These are phyloP conservation scores for Platanthera zijinensis DNA, from an alignment of 106 monocot genomes.

Conservation along the genomic window DNA sequence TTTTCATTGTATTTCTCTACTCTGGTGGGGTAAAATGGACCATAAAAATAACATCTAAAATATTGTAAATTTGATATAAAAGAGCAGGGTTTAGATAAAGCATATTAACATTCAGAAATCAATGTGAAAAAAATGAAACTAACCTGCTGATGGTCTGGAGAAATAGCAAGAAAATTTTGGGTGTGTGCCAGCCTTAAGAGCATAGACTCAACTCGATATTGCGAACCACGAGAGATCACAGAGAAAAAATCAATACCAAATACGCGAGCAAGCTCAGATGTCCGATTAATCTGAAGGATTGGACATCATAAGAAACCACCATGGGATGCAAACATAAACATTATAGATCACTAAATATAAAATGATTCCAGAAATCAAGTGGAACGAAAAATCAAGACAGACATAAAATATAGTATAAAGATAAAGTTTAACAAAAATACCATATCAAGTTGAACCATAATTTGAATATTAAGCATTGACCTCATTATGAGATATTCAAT, in stretches of 20 bases:
- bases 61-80: neutral
- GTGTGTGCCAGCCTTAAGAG: conserved; percentile 82
- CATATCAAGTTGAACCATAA: conserved; percentile 88
- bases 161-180: conserved; percentile 93
- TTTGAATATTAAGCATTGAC: conserved; percentile 64
- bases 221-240: conserved; percentile 92
- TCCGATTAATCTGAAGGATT: conserved; percentile 70
- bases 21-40: neutral
- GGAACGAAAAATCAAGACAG: neutral
- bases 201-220: conserved; percentile 98
- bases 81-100: neutral
- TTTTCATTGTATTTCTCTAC: neutral
- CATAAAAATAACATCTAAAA: neutral
- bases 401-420: neutral
- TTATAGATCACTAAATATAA: neutral
- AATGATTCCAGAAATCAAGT: neutral
- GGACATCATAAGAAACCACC: neutral
- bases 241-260: conserved; percentile 99
- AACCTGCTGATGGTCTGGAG: conserved; percentile 90
- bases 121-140: neutral
- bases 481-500: conserved; percentile 53
- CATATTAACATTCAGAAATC: conserved; percentile 1
- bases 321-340: neutral
- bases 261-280: conserved; percentile 95
- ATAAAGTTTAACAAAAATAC: conserved; percentile 21